Conservation (phyloP, 2,329 filamentous ascomycete species). For the Seiridium cupressi region DNA sequence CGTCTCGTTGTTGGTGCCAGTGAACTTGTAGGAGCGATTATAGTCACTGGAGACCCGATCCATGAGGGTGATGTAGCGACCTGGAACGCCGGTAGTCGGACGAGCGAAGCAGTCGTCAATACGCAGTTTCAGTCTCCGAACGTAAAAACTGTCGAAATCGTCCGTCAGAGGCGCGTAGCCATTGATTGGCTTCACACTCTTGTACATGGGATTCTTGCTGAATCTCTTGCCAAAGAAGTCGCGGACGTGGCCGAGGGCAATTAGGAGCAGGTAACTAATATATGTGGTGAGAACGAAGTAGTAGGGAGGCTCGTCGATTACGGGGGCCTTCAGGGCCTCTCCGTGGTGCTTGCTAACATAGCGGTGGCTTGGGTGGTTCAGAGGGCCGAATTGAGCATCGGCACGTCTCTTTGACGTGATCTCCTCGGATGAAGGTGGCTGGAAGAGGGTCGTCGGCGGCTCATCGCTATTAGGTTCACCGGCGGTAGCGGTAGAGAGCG, state of each 20-base stretch:
- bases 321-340: slow-evolving; percentile 72
- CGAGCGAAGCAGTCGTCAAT: slow-evolving; percentile 97
- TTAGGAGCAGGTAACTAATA: slow-evolving; percentile 94
- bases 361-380: slow-evolving; percentile 76
- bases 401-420: slow-evolving; percentile 70
- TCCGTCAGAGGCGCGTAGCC: slow-evolving; percentile 95
- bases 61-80: slow-evolving; percentile 87
- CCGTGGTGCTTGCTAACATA: slow-evolving; percentile 89
- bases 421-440: slow-evolving; percentile 84
- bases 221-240: slow-evolving; percentile 99
- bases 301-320: slow-evolving; percentile 95
- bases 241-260: slow-evolving; percentile 90
- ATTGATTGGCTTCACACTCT: slow-evolving; percentile 76
- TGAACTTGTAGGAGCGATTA: slow-evolving; percentile 86
- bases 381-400: slow-evolving; percentile 88
- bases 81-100: slow-evolving; percentile 89
- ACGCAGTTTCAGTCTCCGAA: slow-evolving; percentile 84
- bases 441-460: slow-evolving; percentile 76
- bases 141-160: slow-evolving; percentile 99
- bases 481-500: slow-evolving; percentile 79
- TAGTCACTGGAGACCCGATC: slow-evolving; percentile 89
- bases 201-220: slow-evolving; percentile 77
- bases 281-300: slow-evolving; percentile 97
- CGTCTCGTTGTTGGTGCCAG: slow-evolving; percentile 88
- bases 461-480: slow-evolving; percentile 73